Evolutionary conservation across 805 yeast genomes (phyloP).

Genomic region (Nakazawaea molendinolei): DNA sequence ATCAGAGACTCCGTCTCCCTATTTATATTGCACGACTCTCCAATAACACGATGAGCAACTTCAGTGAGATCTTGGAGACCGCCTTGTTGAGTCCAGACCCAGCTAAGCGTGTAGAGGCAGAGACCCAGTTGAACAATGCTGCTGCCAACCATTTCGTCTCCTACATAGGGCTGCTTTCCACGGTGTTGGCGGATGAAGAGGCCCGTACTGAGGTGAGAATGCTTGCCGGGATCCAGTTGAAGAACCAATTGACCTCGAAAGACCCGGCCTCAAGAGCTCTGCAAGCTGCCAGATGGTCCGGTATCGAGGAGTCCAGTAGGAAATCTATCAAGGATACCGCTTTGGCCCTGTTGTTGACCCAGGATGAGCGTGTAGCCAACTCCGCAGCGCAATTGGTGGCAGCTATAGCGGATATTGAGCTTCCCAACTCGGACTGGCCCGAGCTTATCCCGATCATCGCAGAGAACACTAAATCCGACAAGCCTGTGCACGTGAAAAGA

Average conservation of each 20-base stretch:
- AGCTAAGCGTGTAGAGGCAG: conserved; percentile 67
- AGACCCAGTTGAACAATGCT: conserved; percentile 61
- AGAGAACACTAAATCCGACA: conserved; percentile 74
- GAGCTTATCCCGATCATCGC: conserved; percentile 79
- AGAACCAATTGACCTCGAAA: conserved; percentile 84
- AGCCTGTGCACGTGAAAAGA: conserved; percentile 74
- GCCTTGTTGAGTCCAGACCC: conserved; percentile 71
- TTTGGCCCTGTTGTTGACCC: conserved; percentile 54
- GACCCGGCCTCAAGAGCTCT: conserved; percentile 51
- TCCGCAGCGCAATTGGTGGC: conserved; percentile 93
- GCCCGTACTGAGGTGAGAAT: conserved; percentile 77
- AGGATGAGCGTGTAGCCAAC: conserved; percentile 74
- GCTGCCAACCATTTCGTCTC: conserved; percentile 73
- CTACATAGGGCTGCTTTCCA: conserved; percentile 63
- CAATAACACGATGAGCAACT: conserved; percentile 37
- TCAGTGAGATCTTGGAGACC: conserved; percentile 66
- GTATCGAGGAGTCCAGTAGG: conserved; percentile 48
- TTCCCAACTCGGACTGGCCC: conserved; percentile 85
- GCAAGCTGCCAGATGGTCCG: conserved; percentile 71
- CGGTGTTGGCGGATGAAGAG: conserved; percentile 59
- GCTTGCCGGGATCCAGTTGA: conserved; percentile 82
- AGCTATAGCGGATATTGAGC: conserved; percentile 92
- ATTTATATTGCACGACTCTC: no score
- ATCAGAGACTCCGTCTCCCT: no score
- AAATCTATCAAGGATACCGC: conserved; percentile 60